Base-by-base conservation (phyloP, 2,329 filamentous ascomycete species). In the Plectosphaerella cucumerina region DNA sequence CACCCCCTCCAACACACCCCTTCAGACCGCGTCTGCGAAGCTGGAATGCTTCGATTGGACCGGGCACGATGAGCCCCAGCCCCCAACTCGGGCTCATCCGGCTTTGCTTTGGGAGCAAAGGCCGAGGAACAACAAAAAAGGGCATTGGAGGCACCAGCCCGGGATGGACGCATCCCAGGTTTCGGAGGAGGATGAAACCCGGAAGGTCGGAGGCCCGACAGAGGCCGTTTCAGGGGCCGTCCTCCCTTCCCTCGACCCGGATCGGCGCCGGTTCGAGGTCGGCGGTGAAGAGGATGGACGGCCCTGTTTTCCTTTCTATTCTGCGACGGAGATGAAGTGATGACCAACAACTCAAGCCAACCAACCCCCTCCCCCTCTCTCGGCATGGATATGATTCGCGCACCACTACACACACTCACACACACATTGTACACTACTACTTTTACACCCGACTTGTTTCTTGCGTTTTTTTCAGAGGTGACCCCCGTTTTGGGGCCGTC, bases 251-350 rank as follows among this genome's bases (percentile, higher is more conserved):
- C 39, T 42, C 17, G n/a, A 42, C n/a, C 26, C 26, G 26, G 26
- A 31, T 11, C 26, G 26, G 26, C 26, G 26, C 4, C 26, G 26
- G 26, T 31, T 31, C 26, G 6, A 10, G 26, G 26, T 31, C 26
- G 26, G 26, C 26, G 4, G 12, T 8, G 26, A 31, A 11, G 4
- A 11, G 26, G 26, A 31, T 42, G 17, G 39, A 20, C n/a, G 39
- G 39, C 17, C 39, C 17, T 18, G 18, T 42, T 42, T 42, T 11
- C 17, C 39, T 12, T 42, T 42, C 39, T 42, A 18, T 42, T 42
- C 39, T 47, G 45, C 45, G 35, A 47, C 35, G 37, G 47, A 48
- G 37, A 48, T 39, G 47, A 48, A 48, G 47, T 42, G 35, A 48
- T 39, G 47, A 48, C 37, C 23, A n/a, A 42, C 33, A 23, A 45